Conservation (phyloP, 2,329 filamentous ascomycete species). For the Sclerotiophoma versabilis region DNA sequence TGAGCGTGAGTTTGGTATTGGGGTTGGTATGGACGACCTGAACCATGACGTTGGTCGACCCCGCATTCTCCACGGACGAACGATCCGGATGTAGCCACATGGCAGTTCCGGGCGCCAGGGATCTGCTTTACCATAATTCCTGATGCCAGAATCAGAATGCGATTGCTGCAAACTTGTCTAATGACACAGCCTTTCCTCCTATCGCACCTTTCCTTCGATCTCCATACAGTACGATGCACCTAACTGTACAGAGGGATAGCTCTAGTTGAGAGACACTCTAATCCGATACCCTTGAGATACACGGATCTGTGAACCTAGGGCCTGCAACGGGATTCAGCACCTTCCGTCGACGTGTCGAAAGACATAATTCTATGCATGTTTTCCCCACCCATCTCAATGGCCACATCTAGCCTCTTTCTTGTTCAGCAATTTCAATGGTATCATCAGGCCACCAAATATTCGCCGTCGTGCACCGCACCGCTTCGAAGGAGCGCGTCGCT, state of each 20-base stretch:
- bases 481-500: neutral
- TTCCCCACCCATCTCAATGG: neutral
- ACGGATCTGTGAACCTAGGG: too few species aligned
- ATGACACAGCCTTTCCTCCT: neutral
- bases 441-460: conserved; percentile 1
- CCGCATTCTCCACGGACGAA: neutral
- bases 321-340: too few species aligned
- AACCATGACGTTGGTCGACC: conserved; percentile 3
- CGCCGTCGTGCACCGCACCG: neutral
- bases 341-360: neutral
- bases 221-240: too few species aligned
- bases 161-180: neutral
- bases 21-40: neutral
- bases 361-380: neutral
- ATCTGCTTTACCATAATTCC: neutral
- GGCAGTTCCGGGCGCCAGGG: neutral
- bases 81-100: neutral
- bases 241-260: too few species aligned
- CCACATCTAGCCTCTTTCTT: neutral
- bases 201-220: neutral
- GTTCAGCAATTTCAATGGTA: neutral
- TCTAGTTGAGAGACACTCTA: too few species aligned
- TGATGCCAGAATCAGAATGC: neutral
- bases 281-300: too few species aligned
- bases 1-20: neutral